Percentiles rank a stretch among this genome's conserved stretches.
Evolutionary conservation across 2,329 filamentous ascomycete species (phyloP).

Genomic region (Venturiaceae sp.): DNA sequence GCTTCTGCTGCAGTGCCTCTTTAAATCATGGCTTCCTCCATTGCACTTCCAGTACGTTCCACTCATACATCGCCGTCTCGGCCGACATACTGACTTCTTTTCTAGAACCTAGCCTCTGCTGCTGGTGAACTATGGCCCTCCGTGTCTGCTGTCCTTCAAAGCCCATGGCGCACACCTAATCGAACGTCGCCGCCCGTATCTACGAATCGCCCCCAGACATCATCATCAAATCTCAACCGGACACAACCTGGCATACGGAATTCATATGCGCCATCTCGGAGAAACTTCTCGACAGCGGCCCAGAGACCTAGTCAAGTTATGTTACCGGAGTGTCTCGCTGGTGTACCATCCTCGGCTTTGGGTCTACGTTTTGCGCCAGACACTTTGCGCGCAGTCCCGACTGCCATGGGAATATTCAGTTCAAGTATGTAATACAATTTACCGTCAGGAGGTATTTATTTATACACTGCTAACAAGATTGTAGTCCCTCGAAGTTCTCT

Average conservation of each 20-base stretch:
- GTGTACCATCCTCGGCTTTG: not conserved
- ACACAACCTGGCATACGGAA: constrained; percentile 11
- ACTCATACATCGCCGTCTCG: not conserved
- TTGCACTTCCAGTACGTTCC: not conserved
- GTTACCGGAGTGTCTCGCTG: constrained; percentile 2
- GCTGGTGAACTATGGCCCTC: constrained; percentile 29
- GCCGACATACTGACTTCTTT: not conserved
- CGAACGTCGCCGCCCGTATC: constrained; percentile 15
- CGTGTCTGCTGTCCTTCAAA: constrained; percentile 25
- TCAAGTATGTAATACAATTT: constrained; percentile 14
- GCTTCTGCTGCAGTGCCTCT: not conserved
- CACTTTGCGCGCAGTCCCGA: not conserved
- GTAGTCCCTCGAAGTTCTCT: constrained; percentile 22
- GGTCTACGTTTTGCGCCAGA: not conserved
- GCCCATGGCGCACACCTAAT: constrained; percentile 22
- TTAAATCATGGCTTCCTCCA: not conserved
- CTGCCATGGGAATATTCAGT: constrained; percentile 2
- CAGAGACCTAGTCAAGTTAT: not conserved
- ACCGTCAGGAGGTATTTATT: constrained; percentile 5
- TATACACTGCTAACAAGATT: constrained; percentile 7
- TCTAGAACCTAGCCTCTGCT: constrained; percentile 33
- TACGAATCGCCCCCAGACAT: constrained; percentile 12
- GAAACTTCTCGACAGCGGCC: not conserved
- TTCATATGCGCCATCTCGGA: not conserved
- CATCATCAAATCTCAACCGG: constrained; percentile 8